These are phyloP conservation scores for Suaeda aralocaspica DNA, from an alignment of 148 eudicot species.

Conservation along the genomic window DNA sequence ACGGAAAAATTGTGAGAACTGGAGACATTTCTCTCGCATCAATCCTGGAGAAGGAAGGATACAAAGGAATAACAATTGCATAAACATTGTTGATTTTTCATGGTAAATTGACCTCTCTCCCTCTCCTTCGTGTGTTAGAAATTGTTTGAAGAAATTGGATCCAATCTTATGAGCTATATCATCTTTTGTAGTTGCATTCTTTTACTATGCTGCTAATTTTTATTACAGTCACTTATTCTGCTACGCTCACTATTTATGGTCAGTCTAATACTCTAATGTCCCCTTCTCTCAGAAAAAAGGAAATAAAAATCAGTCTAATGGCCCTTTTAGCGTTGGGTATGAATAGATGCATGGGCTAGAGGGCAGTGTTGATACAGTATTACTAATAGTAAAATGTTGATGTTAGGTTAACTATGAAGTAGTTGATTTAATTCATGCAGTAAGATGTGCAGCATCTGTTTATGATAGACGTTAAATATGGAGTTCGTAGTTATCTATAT, in stretches of 20 bases:
- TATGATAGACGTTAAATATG: background rate
- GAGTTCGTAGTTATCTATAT: background rate
- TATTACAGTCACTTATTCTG: background rate
- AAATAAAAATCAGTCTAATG: background rate
- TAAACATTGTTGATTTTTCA: slow-evolving; percentile 21
- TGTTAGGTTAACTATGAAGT: background rate
- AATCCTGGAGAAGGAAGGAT: slow-evolving; percentile 83
- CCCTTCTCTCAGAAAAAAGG: no score
- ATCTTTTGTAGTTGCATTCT: no score
- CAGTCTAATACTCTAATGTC: no score
- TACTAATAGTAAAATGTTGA: background rate
- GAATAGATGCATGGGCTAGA: background rate
- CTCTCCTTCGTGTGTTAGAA: background rate
- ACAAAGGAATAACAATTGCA: slow-evolving; percentile 55
- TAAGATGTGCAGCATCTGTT: background rate
- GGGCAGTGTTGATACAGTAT: background rate
- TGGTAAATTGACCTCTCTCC: slow-evolving; percentile 19
- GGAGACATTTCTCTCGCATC: slow-evolving; percentile 86
- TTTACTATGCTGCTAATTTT: background rate
- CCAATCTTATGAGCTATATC: background rate
- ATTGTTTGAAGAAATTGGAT: background rate
- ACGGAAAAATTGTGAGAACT: slow-evolving; percentile 80
- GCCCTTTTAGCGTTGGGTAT: background rate
- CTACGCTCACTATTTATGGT: background rate
- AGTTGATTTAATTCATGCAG: background rate